Conservation (phyloP, 2,329 filamentous ascomycete species). For the Karstenula rhodostoma region DNA sequence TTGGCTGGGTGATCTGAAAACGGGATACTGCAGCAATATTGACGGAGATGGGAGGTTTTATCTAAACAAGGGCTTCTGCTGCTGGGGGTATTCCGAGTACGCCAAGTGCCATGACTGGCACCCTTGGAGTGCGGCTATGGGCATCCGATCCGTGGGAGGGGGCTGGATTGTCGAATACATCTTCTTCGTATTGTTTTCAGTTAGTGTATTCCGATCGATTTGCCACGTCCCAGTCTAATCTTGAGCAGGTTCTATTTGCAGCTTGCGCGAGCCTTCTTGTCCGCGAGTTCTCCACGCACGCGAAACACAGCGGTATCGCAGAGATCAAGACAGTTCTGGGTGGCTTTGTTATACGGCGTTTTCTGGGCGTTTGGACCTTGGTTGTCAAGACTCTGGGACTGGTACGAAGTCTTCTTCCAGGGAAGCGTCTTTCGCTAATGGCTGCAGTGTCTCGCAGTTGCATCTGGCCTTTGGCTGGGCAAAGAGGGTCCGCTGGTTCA, state of each 20-base stretch:
- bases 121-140: conserved; percentile 80
- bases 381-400: conserved; percentile 88
- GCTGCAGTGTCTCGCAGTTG: conserved; percentile 82
- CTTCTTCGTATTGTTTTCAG: conserved; percentile 85
- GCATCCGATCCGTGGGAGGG: conserved; percentile 70
- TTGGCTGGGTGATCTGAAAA: conserved; percentile 93
- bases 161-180: conserved; percentile 87
- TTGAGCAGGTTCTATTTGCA: conserved; percentile 74
- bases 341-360: conserved; percentile 88
- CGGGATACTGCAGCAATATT: conserved; percentile 81
- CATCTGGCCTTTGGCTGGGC: conserved; percentile 94
- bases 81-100: conserved; percentile 80
- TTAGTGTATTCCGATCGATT: conserved; percentile 53
- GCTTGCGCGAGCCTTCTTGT: conserved; percentile 80
- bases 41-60: conserved; percentile 88
- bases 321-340: conserved; percentile 97
- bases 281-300: conserved; percentile 83
- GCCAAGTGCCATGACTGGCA: conserved; percentile 88
- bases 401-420: conserved; percentile 59
- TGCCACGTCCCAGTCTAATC: conserved; percentile 30
- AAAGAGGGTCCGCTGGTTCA: conserved; percentile 97
- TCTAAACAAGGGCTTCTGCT: conserved; percentile 90
- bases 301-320: conserved; percentile 93
- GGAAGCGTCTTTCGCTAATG: conserved; percentile 34
- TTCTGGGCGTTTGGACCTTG: conserved; percentile 88